These are phyloP conservation scores for Plasmodium knowlesi DNA, from an alignment of 169 alveolate genomes.

Conservation along the genomic window DNA sequence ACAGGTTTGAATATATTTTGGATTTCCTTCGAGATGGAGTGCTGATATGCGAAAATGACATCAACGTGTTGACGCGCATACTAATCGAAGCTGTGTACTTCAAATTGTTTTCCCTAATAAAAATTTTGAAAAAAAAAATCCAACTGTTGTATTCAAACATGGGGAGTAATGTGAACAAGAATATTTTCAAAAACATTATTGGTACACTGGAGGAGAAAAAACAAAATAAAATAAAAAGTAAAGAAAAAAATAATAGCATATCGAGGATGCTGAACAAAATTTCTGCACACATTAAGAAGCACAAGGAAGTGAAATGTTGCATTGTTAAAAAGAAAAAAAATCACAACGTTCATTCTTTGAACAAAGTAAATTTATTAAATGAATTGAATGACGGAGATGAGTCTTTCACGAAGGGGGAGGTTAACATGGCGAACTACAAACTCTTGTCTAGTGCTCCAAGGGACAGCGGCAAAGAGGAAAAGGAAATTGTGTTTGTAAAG, in stretches of 20 bases:
- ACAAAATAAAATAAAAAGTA: background rate
- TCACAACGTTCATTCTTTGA: background rate
- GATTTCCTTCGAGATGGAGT: slow-evolving; percentile 62
- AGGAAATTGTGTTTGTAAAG: background rate
- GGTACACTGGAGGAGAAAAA: slow-evolving; percentile 20
- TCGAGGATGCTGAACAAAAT: slow-evolving; percentile 20
- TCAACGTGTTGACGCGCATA: slow-evolving; percentile 38
- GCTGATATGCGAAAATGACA: slow-evolving; percentile 64
- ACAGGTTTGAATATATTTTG: slow-evolving; percentile 43
- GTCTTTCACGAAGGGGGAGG: background rate
- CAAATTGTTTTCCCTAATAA: slow-evolving; percentile 46
- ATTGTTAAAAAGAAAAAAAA: slow-evolving; percentile 44
- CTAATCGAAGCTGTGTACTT: slow-evolving; percentile 69
- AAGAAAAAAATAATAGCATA: background rate
- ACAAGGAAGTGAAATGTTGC: slow-evolving; percentile 22
- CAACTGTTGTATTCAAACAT: slow-evolving; percentile 35
- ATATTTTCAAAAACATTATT: slow-evolving; percentile 38
- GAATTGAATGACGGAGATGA: background rate
- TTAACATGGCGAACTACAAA: background rate
- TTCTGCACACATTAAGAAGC: background rate
- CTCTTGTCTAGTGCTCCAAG: background rate
- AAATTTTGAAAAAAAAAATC: slow-evolving; percentile 49
- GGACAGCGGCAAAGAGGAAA: background rate
- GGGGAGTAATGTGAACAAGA: slow-evolving; percentile 30
- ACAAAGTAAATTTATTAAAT: background rate